A percentile compares a stretch with the other conserved stretches of the same genome.
phyloP scores from a whole-genome alignment of 257 asterid genomes.

The Solanum etuberosum region DNA sequence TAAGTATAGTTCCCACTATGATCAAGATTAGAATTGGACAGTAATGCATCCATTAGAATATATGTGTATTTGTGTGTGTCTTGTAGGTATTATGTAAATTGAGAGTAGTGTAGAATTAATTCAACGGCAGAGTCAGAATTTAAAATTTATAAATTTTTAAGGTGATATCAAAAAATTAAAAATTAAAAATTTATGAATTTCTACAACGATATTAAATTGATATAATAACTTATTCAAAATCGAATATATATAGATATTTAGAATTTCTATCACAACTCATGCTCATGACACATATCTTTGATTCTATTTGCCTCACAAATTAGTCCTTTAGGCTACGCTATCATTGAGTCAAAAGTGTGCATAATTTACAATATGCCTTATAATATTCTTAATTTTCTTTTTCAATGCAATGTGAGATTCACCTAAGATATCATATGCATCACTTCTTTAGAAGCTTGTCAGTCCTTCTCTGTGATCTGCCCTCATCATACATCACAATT shows the following conservation, averaged over 20 bases:
- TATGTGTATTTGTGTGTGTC: neutral
- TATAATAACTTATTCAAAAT: neutral
- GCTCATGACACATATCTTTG: neutral
- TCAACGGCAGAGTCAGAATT: neutral
- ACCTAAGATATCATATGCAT: neutral
- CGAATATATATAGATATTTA: neutral
- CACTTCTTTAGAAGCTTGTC: neutral
- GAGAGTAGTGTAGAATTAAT: neutral
- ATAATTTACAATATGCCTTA: neutral
- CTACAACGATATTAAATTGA: neutral
- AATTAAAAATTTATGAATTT: neutral
- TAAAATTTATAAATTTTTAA: neutral
- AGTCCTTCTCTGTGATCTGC: neutral
- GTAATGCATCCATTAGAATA: neutral
- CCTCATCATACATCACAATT: neutral
- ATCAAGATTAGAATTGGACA: neutral
- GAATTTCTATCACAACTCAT: neutral
- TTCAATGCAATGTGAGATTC: neutral
- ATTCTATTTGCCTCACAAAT: neutral
- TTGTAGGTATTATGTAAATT: neutral
- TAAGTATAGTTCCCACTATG: neutral
- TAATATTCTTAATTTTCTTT: neutral
- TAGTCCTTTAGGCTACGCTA: neutral
- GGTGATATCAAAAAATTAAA: neutral
- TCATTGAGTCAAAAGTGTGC: neutral